Conservation (phyloP, 805 yeast genomes). For the Yamadazyma sp. region DNA sequence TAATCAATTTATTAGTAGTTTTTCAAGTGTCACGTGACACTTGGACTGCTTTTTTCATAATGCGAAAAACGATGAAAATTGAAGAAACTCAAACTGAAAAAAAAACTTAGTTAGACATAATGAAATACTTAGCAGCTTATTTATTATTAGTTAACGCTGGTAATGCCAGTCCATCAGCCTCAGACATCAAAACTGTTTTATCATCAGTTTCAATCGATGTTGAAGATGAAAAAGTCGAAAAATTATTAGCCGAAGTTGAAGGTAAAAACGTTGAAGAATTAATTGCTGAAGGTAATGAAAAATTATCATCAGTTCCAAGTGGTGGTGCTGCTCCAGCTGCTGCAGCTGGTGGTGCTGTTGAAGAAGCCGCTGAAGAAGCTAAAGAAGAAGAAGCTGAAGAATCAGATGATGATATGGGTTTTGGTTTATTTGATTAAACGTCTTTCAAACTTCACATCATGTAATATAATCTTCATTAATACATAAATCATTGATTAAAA, state of each 20-base stretch:
- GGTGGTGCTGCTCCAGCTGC: conserved; percentile 95
- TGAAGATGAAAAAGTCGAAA: conserved; percentile 81
- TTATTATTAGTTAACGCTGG: conserved; percentile 98
- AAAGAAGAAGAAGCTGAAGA: conserved; percentile 68
- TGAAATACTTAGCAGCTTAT: conserved; percentile 99
- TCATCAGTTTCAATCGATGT: conserved; percentile 95
- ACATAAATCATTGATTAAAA: not conserved
- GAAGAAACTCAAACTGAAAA: conserved; percentile 1
- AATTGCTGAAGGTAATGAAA: conserved; percentile 91
- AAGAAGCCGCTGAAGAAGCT: conserved; percentile 69
- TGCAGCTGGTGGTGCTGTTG: conserved; percentile 68
- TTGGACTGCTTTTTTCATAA: conserved; percentile 13
- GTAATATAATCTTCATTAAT: conserved; percentile 3
- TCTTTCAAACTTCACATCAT: conserved; percentile 1
- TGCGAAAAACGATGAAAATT: not conserved
- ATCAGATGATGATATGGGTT: conserved; percentile 70
- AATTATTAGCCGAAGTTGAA: conserved; percentile 80
- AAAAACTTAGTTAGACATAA: too few species aligned
- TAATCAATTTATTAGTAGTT: too few species aligned
- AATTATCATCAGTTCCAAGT: conserved; percentile 95
- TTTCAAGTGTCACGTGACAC: too few species aligned
- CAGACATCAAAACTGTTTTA: conserved; percentile 83
- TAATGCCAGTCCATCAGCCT: conserved; percentile 88
- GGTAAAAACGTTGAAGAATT: conserved; percentile 91
- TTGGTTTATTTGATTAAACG: conserved; percentile 41